Conservation (phyloP, 1,284 basidiomycete species). For the Cutaneotrichosporon sp. region DNA sequence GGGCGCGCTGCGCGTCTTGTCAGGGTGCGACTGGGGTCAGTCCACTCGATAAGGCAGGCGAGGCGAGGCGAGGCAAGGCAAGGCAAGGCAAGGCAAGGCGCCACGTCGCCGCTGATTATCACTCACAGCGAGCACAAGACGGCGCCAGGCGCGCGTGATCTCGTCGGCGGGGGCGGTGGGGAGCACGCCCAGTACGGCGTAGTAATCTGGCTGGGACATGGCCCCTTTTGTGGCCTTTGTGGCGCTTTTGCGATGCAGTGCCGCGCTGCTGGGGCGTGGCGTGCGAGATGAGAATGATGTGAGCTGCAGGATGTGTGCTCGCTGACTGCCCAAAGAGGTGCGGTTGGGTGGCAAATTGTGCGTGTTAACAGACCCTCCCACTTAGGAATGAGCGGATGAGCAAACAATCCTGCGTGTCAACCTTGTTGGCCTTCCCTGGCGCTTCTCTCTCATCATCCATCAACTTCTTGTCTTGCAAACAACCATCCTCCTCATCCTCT, state of each 20-base stretch:
- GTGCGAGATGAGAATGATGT: not conserved
- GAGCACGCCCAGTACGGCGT: slow-evolving; percentile 42
- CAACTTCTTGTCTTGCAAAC: too few species aligned
- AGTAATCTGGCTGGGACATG: slow-evolving; percentile 36
- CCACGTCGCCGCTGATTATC: too few species aligned
- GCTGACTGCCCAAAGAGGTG: not conserved
- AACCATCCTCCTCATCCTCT: too few species aligned
- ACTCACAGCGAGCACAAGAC: not conserved
- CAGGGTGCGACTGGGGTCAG: slow-evolving; percentile 44
- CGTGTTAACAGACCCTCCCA: slow-evolving; percentile 2
- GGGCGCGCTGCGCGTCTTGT: slow-evolving; percentile 28
- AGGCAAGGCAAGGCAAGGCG: too few species aligned
- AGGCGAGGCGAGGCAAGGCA: too few species aligned
- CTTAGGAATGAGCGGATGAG: not conserved
- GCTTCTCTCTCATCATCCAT: not conserved
- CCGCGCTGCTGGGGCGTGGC: not conserved
- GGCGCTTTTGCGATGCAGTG: not conserved
- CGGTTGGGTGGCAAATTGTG: slow-evolving; percentile 16
- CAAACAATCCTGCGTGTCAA: not conserved
- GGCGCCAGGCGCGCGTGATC: slow-evolving; percentile 45
- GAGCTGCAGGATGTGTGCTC: not conserved
- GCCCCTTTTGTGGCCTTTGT: not conserved
- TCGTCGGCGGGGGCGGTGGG: slow-evolving; percentile 34
- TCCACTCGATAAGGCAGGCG: not conserved
- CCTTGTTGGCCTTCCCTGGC: too few species aligned